These are phyloP conservation scores for Zizania latifolia DNA, from an alignment of 176 grass and related monocot genomes.

Conservation along the genomic window DNA sequence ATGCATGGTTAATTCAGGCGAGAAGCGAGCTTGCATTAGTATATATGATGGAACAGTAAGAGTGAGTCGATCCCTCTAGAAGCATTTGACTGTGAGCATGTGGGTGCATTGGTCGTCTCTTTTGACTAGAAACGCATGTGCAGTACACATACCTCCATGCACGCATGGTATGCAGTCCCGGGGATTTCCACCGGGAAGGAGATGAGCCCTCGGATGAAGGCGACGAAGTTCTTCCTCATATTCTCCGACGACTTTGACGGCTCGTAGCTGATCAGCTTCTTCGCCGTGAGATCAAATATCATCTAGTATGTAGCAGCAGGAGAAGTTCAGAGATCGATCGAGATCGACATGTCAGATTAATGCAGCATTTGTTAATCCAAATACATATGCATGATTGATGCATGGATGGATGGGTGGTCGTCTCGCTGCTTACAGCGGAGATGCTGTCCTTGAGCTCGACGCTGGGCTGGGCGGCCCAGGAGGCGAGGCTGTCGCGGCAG, in stretches of 20 bases:
- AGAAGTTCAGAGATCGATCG: not conserved
- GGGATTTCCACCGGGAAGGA: conserved; percentile 61
- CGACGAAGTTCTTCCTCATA: conserved; percentile 54
- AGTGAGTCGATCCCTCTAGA: not conserved
- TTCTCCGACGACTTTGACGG: conserved; percentile 27
- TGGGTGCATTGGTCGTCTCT: not conserved
- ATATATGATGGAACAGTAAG: too few species aligned
- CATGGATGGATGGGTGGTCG: too few species aligned
- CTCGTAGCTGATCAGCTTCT: conserved; percentile 60
- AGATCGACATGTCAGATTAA: not conserved
- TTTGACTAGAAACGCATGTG: conserved; percentile 34
- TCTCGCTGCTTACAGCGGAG: conserved; percentile 45
- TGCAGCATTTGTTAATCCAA: not conserved
- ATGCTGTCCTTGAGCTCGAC: conserved; percentile 59
- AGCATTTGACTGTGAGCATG: conserved; percentile 31
- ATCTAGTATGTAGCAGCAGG: conserved; percentile 33
- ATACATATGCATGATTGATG: not conserved
- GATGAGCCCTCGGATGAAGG: conserved; percentile 62
- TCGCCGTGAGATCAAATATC: conserved; percentile 60
- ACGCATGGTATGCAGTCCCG: conserved; percentile 56
- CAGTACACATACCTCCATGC: conserved; percentile 47
- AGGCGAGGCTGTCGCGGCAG: conserved; percentile 21
- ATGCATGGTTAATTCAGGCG: not conserved
- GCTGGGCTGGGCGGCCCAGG: conserved; percentile 22
- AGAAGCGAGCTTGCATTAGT: conserved; percentile 8